Evolutionary conservation across 106 monocot species (phyloP), one percentile per base, ranked within the genome.

Genomic region (Ottelia alismoides): DNA sequence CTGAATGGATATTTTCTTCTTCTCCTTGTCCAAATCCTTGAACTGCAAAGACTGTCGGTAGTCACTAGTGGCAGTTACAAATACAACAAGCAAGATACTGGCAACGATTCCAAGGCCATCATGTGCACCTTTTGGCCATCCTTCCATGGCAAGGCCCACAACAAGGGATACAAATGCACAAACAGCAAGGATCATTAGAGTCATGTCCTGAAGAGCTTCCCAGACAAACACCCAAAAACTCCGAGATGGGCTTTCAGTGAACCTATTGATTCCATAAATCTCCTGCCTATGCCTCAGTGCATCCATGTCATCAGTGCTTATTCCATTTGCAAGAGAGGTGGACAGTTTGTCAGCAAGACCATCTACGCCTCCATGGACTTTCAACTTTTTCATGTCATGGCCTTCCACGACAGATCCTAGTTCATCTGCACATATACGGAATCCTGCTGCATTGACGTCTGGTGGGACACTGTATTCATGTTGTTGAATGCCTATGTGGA

Each of bases 21-120:
- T 87, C 74, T 87, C 86, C 61, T 77, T 77, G 30, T 87, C 86
- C 61, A 87, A 63, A 65, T 87, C 81, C 55, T 74, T 87, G 69
- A 87, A 87, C 55, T 87, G 86, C 35, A 87, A 69, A 19, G 81
- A 74, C 53, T 87, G 86, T 3, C 81, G 61, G 48, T 87, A 87
- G 58, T 87, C 74, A 65, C 80, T 81, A 21, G 77, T 74, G 18
- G 81, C 86, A 17, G 86, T 87, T 27, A 87, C 86, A 50, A 72
- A 48, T n/a, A 87, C 86, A 56, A 87, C 86, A 20, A 87, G 53
- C 22, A 81, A 64, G 20, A 87, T 87, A 44, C 86, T 87, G 18
- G 74, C 67, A 23, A 70, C 81, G 54, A 87, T 87, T n/a, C 86
- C 86, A 61, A 87, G 76, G 22, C 86, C 86, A 51, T 87, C 81